A percentile compares a stretch with the other conserved stretches of the same genome.
These are phyloP conservation scores for Paraurostyla sp. DNA, from an alignment of 73 alveolate species.

Conservation along the genomic window DNA sequence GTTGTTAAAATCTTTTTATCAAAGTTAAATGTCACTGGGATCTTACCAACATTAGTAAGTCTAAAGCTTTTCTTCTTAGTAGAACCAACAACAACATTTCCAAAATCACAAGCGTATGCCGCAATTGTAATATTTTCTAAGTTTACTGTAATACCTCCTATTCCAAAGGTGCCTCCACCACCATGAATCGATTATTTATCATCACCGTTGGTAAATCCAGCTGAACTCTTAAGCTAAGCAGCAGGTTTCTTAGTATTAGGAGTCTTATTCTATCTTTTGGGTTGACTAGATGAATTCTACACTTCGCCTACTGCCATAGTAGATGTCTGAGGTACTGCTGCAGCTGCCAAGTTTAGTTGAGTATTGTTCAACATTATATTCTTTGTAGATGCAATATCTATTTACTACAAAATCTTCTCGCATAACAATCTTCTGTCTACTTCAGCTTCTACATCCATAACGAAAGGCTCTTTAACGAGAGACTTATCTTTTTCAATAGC, in stretches of 20 bases:
- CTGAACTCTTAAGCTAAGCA: slow-evolving; percentile 19
- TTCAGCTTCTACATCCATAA: slow-evolving; percentile 79
- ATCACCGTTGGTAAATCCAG: slow-evolving; percentile 18
- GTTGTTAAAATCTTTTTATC: slow-evolving; percentile 81
- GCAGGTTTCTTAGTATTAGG: slow-evolving; percentile 43
- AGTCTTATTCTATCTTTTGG: neutral
- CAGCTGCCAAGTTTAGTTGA: slow-evolving; percentile 7
- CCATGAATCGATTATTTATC: slow-evolving; percentile 40
- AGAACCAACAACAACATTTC: slow-evolving; percentile 88
- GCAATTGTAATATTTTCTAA: slow-evolving; percentile 74
- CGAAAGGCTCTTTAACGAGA: slow-evolving; percentile 65
- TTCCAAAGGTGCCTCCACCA: slow-evolving; percentile 43
- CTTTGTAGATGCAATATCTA: slow-evolving; percentile 65
- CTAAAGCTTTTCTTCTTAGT: slow-evolving; percentile 80
- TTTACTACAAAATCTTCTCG: slow-evolving; percentile 70
- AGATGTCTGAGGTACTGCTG: slow-evolving; percentile 19
- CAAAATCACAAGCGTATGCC: slow-evolving; percentile 89
- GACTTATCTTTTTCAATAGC: slow-evolving; percentile 63
- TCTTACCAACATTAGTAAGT: slow-evolving; percentile 80
- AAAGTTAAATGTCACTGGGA: slow-evolving; percentile 77
- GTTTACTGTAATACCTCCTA: slow-evolving; percentile 40
- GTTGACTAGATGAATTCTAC: neutral
- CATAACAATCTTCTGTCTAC: slow-evolving; percentile 79
- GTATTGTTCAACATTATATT: slow-evolving; percentile 32
- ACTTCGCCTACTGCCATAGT: slow-evolving; percentile 45